A percentile compares a stretch with the other conserved stretches of the same genome.
Conservation (phyloP, 2,329 filamentous ascomycete species). For the Ascochyta clinopodiicola region DNA sequence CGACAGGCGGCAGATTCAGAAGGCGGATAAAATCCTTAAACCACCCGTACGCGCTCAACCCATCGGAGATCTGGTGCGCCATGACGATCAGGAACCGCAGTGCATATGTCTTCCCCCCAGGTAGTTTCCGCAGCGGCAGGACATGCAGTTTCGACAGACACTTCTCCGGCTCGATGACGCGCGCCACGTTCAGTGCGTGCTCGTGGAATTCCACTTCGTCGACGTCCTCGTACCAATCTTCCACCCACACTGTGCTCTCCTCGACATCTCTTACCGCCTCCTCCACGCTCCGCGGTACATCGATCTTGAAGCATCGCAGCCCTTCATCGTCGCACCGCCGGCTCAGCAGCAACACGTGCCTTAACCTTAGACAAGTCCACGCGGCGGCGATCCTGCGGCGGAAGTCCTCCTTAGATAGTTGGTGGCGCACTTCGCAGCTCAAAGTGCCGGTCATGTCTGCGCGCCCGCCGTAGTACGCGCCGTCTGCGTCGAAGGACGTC, state of each 20-base stretch:
- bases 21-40: slow-evolving; percentile 49
- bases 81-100: slow-evolving; percentile 50
- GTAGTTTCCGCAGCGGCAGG: slow-evolving; percentile 35
- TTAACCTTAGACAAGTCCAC: slow-evolving; percentile 49
- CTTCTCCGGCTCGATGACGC: slow-evolving; percentile 48
- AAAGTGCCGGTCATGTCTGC: slow-evolving; percentile 54
- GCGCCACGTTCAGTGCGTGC: slow-evolving; percentile 51
- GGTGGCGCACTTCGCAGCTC: slow-evolving; percentile 45
- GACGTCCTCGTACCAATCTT: slow-evolving; percentile 45
- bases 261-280: slow-evolving; percentile 42
- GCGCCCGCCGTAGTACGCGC: slow-evolving; percentile 52
- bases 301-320: slow-evolving; percentile 43
- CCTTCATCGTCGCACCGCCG: slow-evolving; percentile 32
- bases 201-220: slow-evolving; percentile 48
- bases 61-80: slow-evolving; percentile 56
- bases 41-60: slow-evolving; percentile 52
- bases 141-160: slow-evolving; percentile 51
- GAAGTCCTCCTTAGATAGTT: slow-evolving; percentile 37
- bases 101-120: slow-evolving; percentile 31
- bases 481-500: slow-evolving; percentile 54
- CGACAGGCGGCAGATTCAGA: slow-evolving; percentile 21
- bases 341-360: slow-evolving; percentile 50
- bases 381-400: slow-evolving; percentile 47
- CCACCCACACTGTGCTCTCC: slow-evolving; percentile 47
- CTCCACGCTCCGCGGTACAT: slow-evolving; percentile 33